Evolutionary conservation across 345 rosid species (phyloP).

Genomic region (Syzygium oleosum): DNA sequence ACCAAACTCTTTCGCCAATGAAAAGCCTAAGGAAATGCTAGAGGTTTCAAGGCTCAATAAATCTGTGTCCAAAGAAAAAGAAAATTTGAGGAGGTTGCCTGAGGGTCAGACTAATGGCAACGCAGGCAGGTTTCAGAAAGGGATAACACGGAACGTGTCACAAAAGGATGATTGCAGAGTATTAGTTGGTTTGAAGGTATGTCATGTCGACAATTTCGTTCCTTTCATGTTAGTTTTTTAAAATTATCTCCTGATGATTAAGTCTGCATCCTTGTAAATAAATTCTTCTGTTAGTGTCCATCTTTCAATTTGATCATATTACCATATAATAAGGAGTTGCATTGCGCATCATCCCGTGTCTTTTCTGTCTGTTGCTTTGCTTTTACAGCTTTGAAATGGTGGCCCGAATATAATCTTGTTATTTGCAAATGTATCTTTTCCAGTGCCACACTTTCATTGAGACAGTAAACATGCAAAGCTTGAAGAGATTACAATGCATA

Average conservation of each 20-base stretch:
- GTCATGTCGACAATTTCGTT: neutral
- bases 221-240: neutral
- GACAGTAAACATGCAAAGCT: neutral
- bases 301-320: neutral
- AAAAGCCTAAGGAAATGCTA: slow-evolving; percentile 25
- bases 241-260: neutral
- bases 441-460: neutral
- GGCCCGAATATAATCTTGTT: neutral
- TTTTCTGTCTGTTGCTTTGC: neutral
- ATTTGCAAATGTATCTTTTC: neutral
- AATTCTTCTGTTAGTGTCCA: neutral
- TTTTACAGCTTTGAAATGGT: neutral
- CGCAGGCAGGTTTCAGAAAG: slow-evolving; percentile 9
- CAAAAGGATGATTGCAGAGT: slow-evolving; percentile 9
- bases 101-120: slow-evolving; percentile 4
- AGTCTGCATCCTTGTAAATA: neutral
- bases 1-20: neutral
- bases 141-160: slow-evolving; percentile 6
- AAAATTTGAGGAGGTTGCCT: neutral
- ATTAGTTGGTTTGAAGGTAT: slow-evolving; percentile 32
- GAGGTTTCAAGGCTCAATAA: neutral
- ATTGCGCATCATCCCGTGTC: neutral
- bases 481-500: neutral
- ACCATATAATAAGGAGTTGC: neutral
- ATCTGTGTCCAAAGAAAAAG: neutral